Conservation (phyloP, 768 basidiomycete genomes). For the Boletus reticuloceps region DNA sequence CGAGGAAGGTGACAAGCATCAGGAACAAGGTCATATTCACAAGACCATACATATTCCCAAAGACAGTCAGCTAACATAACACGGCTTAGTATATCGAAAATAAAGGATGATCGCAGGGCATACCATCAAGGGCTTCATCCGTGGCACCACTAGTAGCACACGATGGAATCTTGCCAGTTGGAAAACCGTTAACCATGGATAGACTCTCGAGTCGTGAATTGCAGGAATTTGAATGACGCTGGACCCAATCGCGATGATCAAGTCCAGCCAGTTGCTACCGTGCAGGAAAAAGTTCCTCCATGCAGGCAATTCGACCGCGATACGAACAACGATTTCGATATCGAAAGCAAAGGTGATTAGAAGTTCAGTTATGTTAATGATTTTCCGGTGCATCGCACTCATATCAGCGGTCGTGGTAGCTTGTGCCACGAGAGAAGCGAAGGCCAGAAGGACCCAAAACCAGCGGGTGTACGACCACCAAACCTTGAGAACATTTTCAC, state of each 20-base stretch:
- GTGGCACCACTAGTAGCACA: slow-evolving; percentile 84
- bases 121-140: slow-evolving; percentile 88
- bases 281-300: slow-evolving; percentile 76
- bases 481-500: slow-evolving; percentile 49
- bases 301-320: slow-evolving; percentile 70
- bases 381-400: slow-evolving; percentile 39
- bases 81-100: slow-evolving; percentile 4
- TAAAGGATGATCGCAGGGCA: background rate
- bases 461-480: slow-evolving; percentile 59
- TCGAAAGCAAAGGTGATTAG: slow-evolving; percentile 83
- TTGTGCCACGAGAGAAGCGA: slow-evolving; percentile 69
- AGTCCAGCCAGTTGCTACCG: slow-evolving; percentile 69
- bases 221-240: slow-evolving; percentile 83
- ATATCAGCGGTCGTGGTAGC: slow-evolving; percentile 61
- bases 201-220: slow-evolving; percentile 60
- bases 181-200: slow-evolving; percentile 89
- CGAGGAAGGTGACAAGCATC: slow-evolving; percentile 81
- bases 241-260: slow-evolving; percentile 68
- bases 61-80: slow-evolving; percentile 66
- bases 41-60: slow-evolving; percentile 89
- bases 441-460: slow-evolving; percentile 75
- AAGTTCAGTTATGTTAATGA: slow-evolving; percentile 67
- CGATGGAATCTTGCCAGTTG: slow-evolving; percentile 87
- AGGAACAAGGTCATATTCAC: slow-evolving; percentile 92
- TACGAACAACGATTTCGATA: slow-evolving; percentile 77